Base-by-base conservation (phyloP, 2,329 filamentous ascomycete genomes). In the Alternaria arbusti region DNA sequence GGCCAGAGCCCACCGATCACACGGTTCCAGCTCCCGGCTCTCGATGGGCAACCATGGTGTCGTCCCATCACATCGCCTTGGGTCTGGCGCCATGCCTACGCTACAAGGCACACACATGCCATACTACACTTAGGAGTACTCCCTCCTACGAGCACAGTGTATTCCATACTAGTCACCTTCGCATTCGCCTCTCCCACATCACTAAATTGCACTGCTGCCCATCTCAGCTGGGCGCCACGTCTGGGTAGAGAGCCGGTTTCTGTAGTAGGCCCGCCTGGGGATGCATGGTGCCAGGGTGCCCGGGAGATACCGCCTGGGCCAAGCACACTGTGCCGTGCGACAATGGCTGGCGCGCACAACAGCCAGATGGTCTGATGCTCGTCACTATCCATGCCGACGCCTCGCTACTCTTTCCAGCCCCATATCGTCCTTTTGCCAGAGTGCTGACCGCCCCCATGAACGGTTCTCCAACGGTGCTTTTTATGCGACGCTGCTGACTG, bases 361-460 rank as follows among this genome's bases (percentile, higher is more conserved):
- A 68, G 64, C 59, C 57, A 51, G 69, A 61, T 70, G 68, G 68
- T 54, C 65, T 72, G 70, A 72, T 68, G 52, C 47, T 54, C 55
- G 51, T 43, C 30, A 55, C 36, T n/a, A 51, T 58, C 47, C 23
- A 54, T 64, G 36, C 22, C 54, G 36, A 50, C 8, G 7, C 28
- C 44, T 40, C 26, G 23, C 23, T 20, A 26, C 28, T 36, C 20
- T 58, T 62, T 17, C 54, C 44, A 40, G 47, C 43, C 26, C 25
- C 46, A 25, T 15, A 2, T 49, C 40, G 17, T 32, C 32, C 54
- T 36, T 54, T 51, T 52, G 43, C 36, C 49, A 36, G 20, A 40
- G 15, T 40, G 25, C 54, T 47, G 36, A 43, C 46, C 58, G 47
- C 45, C 50, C 22, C 51, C 58, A 54, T 44, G 57, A 54, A 61